phyloP scores from a whole-genome alignment of 768 basidiomycete genomes.

The Pluteus cervinus region DNA sequence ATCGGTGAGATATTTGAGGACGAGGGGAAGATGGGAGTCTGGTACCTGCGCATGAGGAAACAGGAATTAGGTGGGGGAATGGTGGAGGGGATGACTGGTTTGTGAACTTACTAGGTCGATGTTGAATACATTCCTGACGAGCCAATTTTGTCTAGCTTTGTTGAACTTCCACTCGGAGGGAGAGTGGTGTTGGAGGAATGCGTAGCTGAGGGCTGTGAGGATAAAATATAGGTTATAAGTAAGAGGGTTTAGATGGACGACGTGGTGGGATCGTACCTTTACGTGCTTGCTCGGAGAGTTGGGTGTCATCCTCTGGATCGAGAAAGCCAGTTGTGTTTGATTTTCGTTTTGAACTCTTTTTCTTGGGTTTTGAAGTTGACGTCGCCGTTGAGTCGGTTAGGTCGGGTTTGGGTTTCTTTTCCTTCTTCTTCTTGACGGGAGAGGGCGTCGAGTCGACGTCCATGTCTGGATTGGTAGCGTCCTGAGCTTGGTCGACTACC shows the following conservation, averaged over 20 bases:
- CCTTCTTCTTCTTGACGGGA: no score
- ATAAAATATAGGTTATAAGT: no score
- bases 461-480: no score
- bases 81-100: no score
- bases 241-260: no score
- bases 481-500: no score
- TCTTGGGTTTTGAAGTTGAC: constrained; percentile 1
- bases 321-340: background rate
- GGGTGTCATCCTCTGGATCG: constrained; percentile 2
- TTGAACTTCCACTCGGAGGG: constrained; percentile 64
- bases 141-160: constrained; percentile 72
- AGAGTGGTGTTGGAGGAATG: constrained; percentile 43
- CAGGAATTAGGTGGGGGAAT: no score
- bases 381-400: no score
- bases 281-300: constrained; percentile 3
- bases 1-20: constrained; percentile 2
- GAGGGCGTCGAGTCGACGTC: no score
- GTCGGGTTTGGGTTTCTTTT: no score
- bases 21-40: constrained; percentile 4
- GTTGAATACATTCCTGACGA: constrained; percentile 61
- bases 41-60: no score
- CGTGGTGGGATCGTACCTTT: no score
- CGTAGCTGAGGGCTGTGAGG: constrained; percentile 40
- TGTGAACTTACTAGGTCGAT: constrained; percentile 33
- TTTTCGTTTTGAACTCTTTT: constrained; percentile 4